A percentile compares a stretch with the other conserved stretches of the same genome.
Evolutionary conservation across 179 eudicot species (phyloP).

Genomic region (Gypsophila paniculata): DNA sequence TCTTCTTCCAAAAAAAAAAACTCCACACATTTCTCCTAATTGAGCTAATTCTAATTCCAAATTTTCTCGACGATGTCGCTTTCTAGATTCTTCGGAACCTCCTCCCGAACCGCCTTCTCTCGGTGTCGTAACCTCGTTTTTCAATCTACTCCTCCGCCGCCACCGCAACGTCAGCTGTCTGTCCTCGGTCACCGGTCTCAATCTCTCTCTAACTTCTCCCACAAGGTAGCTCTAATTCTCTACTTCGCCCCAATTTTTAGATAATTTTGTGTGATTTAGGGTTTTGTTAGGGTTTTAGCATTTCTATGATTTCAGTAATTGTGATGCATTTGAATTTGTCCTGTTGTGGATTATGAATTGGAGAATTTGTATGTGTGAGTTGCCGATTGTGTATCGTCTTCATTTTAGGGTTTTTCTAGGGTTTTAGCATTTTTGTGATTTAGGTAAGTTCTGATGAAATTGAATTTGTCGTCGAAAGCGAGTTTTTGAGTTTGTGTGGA

Average conservation of each 20-base stretch:
- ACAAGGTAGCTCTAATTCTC: slow-evolving; percentile 33
- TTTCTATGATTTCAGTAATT: no score
- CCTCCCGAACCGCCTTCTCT: slow-evolving; percentile 26
- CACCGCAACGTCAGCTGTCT: slow-evolving; percentile 16
- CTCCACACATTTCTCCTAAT: no score
- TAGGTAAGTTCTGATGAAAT: no score
- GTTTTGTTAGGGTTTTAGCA: no score
- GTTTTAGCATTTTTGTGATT: slow-evolving; percentile 19
- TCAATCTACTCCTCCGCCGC: slow-evolving; percentile 17
- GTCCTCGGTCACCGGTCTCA: slow-evolving; percentile 32
- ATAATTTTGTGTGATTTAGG: neutral
- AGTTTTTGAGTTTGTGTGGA: no score
- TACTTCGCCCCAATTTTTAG: no score
- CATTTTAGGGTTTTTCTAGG: slow-evolving; percentile 36
- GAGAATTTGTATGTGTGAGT: no score
- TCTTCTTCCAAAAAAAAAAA: no score
- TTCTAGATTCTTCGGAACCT: slow-evolving; percentile 28
- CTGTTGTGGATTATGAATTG: no score
- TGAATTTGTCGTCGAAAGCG: no score
- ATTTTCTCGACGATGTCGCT: slow-evolving; percentile 25
- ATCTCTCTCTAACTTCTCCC: slow-evolving; percentile 26
- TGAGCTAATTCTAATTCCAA: neutral
- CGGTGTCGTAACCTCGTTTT: slow-evolving; percentile 21
- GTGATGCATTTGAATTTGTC: no score
- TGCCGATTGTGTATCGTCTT: no score